Evolutionary conservation across 2,329 filamentous ascomycete species (phyloP), one percentile per base, ranked within the genome.

Genomic region (Emericellopsis cladophorae): DNA sequence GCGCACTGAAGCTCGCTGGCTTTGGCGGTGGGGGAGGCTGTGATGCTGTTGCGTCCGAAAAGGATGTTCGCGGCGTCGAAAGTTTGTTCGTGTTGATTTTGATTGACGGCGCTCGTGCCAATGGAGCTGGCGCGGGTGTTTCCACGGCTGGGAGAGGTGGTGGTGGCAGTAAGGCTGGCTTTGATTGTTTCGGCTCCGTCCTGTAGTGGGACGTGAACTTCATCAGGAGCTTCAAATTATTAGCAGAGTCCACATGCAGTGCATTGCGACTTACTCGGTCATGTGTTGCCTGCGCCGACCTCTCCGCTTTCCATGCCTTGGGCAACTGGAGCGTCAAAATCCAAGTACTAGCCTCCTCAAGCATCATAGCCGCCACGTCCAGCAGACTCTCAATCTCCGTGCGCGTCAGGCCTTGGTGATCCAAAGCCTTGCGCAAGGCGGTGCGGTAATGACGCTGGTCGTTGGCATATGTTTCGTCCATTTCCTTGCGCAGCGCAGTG

Each of bases 331-430:
- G 42, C 2, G 63, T 66, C 10, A 67, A 40, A 8, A 66, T 53
- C 59, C 62, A 68, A 39, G 56, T 57, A 36, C 54, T 51, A 11
- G 64, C 61, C 45, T 66, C 63, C 43, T 67, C 64, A 46, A 67
- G 67, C 62, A 68, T 66, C 57, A 65, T 63, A 9, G 58, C 60
- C 12, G 65, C 65, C n/a, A 68, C 44, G 45, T 66, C 61, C 36
- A 68, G 51, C 38, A 68, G 52, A 32, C 53, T 63, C 44, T 64
- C 61, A 40, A 66, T 52, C 48, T 68, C 65, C 7, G 49, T 48
- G n/a, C 64, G 57, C 1, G 64, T 62, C 5, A 67, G 54, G 12
- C 52, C 49, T 4, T 50, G 51, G 14, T 65, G 60, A 21, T 68
- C 59, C 10, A 67, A 45, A 3, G 65, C 65, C 49, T 60, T 64